phyloP scores from a whole-genome alignment of 345 rosid genomes.

The Lenwebbia sp. region DNA sequence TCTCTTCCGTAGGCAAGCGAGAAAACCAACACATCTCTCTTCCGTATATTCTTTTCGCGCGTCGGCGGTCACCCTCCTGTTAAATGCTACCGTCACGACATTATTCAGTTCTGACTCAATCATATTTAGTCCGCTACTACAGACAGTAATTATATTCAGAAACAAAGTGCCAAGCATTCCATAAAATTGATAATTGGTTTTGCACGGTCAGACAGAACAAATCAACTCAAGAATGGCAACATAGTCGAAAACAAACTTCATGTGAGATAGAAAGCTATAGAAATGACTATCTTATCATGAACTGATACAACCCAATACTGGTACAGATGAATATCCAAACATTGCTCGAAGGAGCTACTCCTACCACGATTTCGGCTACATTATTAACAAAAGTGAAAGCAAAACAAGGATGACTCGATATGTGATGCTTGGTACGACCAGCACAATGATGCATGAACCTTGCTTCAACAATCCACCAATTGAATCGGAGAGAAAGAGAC shows the following conservation, averaged over 20 bases:
- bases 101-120: neutral
- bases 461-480: neutral
- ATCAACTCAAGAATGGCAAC: neutral
- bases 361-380: neutral
- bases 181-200: neutral
- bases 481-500: neutral
- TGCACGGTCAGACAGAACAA: neutral
- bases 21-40: neutral
- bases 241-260: neutral
- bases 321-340: neutral
- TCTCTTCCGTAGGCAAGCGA: too few relatives aligned
- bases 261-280: neutral
- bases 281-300: neutral
- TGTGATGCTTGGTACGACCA: neutral
- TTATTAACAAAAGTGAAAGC: neutral
- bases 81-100: neutral
- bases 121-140: neutral
- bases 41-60: neutral
- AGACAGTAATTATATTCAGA: neutral
- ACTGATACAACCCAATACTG: neutral
- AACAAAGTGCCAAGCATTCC: neutral
- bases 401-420: neutral
- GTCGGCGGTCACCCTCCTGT: neutral
- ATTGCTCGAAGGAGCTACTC: neutral
- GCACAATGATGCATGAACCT: neutral